Percentiles rank a stretch among this genome's conserved stretches.
Conservation (phyloP, 1,284 basidiomycete genomes). For the Trichosporon ovoides region DNA sequence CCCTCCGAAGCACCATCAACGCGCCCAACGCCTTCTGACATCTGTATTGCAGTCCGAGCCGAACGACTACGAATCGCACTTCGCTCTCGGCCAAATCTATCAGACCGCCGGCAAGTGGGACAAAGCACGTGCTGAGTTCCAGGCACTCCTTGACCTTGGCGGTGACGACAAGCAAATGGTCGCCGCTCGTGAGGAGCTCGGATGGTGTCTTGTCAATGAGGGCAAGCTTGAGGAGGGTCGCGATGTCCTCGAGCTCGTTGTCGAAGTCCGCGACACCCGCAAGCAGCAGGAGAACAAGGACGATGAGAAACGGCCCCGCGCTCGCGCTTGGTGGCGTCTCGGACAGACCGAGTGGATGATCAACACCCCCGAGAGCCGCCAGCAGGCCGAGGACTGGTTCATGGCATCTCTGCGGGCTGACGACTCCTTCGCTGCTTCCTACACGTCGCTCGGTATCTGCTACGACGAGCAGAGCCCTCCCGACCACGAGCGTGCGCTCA, state of each 20-base stretch:
- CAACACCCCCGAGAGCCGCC: constrained; percentile 51
- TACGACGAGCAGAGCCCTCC: constrained; percentile 71
- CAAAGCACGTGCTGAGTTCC: constrained; percentile 64
- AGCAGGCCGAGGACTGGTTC: constrained; percentile 72
- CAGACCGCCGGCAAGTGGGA: constrained; percentile 65
- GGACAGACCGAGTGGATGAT: constrained; percentile 73
- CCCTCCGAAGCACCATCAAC: constrained; percentile 81
- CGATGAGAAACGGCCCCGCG: constrained; percentile 51
- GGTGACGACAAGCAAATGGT: constrained; percentile 50
- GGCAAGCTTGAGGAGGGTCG: constrained; percentile 56
- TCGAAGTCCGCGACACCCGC: constrained; percentile 56
- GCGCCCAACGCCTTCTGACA: constrained; percentile 68
- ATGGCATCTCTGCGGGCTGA: constrained; percentile 75
- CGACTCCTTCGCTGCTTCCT: constrained; percentile 77
- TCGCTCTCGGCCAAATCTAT: constrained; percentile 70
- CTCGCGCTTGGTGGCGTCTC: constrained; percentile 76
- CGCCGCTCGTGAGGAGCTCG: constrained; percentile 72
- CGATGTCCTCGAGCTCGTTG: constrained; percentile 58
- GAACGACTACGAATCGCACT: constrained; percentile 62
- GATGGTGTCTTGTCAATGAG: constrained; percentile 74
- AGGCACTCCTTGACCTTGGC: constrained; percentile 48
- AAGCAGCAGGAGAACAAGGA: constrained; percentile 54
- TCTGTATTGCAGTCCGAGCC: constrained; percentile 63
- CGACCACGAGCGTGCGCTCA: constrained; percentile 78
- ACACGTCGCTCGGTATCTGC: constrained; percentile 88